phyloP scores from a whole-genome alignment of 2,329 filamentous ascomycete genomes.

The Pseudodiploospora longispora region DNA sequence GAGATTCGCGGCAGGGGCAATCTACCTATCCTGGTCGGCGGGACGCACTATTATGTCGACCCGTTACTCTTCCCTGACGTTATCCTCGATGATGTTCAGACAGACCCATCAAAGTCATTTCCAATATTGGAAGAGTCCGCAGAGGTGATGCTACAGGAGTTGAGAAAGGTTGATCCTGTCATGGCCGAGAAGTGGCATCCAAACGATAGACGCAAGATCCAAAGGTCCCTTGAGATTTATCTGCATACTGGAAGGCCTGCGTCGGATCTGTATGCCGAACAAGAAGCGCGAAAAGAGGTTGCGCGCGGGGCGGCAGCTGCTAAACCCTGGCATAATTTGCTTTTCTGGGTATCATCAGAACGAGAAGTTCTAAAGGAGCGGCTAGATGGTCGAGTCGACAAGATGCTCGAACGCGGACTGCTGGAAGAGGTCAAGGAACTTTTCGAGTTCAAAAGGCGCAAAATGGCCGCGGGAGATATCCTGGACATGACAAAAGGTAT shows the following conservation, averaged over 20 bases:
- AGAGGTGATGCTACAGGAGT: slow-evolving; percentile 61
- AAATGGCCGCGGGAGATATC: slow-evolving; percentile 34
- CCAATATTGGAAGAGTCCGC: slow-evolving; percentile 67
- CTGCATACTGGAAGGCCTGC: slow-evolving; percentile 73
- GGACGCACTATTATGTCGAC: slow-evolving; percentile 93
- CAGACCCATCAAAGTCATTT: slow-evolving; percentile 36
- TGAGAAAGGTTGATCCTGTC: slow-evolving; percentile 73
- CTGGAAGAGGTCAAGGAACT: slow-evolving; percentile 41
- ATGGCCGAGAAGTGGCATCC: slow-evolving; percentile 95
- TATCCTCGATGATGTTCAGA: slow-evolving; percentile 34
- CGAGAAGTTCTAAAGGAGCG: slow-evolving; percentile 59
- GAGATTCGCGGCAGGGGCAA: slow-evolving; percentile 73
- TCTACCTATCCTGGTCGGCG: slow-evolving; percentile 84
- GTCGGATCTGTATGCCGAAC: slow-evolving; percentile 80
- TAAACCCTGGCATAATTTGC: slow-evolving; percentile 46
- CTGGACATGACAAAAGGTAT: slow-evolving; percentile 76
- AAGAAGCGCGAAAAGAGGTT: slow-evolving; percentile 37
- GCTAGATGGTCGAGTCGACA: slow-evolving; percentile 70
- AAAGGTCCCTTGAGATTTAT: slow-evolving; percentile 82
- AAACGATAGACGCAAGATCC: slow-evolving; percentile 83
- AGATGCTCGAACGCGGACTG: slow-evolving; percentile 61
- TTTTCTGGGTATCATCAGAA: slow-evolving; percentile 84
- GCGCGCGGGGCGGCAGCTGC: slow-evolving; percentile 11
- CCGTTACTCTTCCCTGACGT: slow-evolving; percentile 71
- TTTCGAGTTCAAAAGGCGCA: slow-evolving; percentile 30